Base-by-base conservation (phyloP, 345 rosid species). In the Eucalyptus curtisii region DNA sequence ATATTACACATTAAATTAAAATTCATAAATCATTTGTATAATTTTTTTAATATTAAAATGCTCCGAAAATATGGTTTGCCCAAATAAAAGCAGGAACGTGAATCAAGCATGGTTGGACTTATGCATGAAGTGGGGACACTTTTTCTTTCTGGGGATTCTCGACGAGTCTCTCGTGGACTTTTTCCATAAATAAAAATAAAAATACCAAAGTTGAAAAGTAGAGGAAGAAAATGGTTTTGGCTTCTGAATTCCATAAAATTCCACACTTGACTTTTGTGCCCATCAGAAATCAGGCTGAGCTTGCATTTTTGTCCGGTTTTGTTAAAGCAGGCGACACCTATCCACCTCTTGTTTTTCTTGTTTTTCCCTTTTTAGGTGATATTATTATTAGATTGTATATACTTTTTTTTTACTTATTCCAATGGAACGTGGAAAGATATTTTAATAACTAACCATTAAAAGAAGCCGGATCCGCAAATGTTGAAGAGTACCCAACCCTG, bases 11-110 rank as follows among this genome's bases (percentile, higher is more conserved):
- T 27, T 61, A 5, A 59, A 12, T 6, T 1, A 61, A 61, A 61
- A 27, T 27, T 61, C 4, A 27, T 27, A 0, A 1, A 59, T 27
- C 2, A 27, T 61, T 27, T 27, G 1, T 61, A 30, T 61, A 0
- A 59, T 2, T 59, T 59, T 55, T 25, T 1, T 25, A 59, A 25
- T 27, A 27, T 5, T 1, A 61, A n/a, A n/a, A 0, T 64, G 37
- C 37, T 30, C 76, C 1, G 37, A 64, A 14, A 64, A 5, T 61
- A 61, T 30, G 31, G 68, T 61, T 61, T 61, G 68, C 68, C 68
- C 31, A 12, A 12, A 59, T 27, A 59, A 27, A 27, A 59, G 68
- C 68, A 59, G 0, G 4, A 59, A 12, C n/a, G 68, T 52, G 57
- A 52, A 52, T 19, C 57, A 52, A 52, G 57, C 25, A 8, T 20